Percentiles rank a stretch among this genome's conserved stretches.
Evolutionary conservation across 1,284 basidiomycete genomes (phyloP).

Genomic region (Megacollybia platyphylla): DNA sequence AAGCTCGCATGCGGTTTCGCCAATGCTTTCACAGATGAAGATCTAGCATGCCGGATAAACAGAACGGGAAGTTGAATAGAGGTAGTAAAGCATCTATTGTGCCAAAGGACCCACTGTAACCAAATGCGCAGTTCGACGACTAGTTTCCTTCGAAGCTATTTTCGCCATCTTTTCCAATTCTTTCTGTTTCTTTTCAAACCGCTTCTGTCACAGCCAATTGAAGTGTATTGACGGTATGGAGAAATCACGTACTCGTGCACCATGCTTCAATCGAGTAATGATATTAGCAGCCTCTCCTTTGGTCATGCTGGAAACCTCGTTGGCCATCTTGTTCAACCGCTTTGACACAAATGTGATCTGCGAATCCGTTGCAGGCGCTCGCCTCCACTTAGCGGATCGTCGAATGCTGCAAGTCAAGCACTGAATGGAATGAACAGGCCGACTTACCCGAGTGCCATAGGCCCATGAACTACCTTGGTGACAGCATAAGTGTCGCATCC

Average conservation of each 20-base stretch:
- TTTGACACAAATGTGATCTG: conserved; percentile 59
- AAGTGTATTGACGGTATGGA: conserved; percentile 3
- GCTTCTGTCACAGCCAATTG: conserved; percentile 16
- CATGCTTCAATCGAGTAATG: conserved; percentile 67
- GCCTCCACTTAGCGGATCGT: conserved; percentile 67
- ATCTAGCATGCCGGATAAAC: not conserved
- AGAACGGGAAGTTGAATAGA: not conserved
- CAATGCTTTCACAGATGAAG: conserved; percentile 26
- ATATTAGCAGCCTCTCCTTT: conserved; percentile 74
- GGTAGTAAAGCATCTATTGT: not conserved
- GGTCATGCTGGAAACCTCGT: conserved; percentile 34
- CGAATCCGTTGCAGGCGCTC: conserved; percentile 44
- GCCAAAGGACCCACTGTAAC: conserved; percentile 48
- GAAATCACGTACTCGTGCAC: conserved; percentile 41
- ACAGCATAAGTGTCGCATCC: conserved; percentile 59
- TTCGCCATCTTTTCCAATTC: conserved; percentile 21
- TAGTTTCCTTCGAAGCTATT: conserved; percentile 28
- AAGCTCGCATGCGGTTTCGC: conserved; percentile 54
- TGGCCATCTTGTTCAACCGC: conserved; percentile 27
- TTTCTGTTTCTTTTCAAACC: conserved; percentile 43
- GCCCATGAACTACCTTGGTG: conserved; percentile 38
- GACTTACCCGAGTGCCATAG: conserved; percentile 32
- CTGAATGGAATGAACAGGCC: conserved; percentile 4
- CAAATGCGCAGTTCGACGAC: conserved; percentile 34
- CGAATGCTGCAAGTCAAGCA: conserved; percentile 20